Base-by-base conservation (phyloP, 805 yeast genomes). In the Lipomyces mesembrius region DNA sequence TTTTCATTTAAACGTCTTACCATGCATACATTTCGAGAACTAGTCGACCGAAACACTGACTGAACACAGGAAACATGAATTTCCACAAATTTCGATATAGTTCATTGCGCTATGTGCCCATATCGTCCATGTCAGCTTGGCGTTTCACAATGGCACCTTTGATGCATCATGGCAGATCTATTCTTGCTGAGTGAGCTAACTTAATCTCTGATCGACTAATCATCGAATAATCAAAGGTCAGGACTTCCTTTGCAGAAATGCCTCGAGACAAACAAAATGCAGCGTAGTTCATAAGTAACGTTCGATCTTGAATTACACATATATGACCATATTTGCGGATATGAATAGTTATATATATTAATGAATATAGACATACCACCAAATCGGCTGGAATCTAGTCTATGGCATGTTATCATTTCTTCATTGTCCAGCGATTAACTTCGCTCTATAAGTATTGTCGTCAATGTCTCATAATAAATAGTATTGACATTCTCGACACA, bases 241-340 rank as follows among this genome's bases (percentile, higher is more conserved):
- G 67, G 29, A 64, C 72, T 25, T 57, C 62, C 72, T 25, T 57
- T 17, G 72, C 65, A 6, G 25, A 17, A 11, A 69, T 64, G 46
- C 67, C 67, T 12, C 60, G 27, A 22, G 35, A 32, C n/a, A 68
- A 63, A 25, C 67, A 69, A 22, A 69, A 61, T n/a, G 67, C 59
- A 35, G 61, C 60, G 25, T 66, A 66, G 11, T 39, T 20, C 51
- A 32, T 12, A 2, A 35, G n/a, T 37, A 37, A 37, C 7, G 43
- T 51, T 14, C n/a, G n/a, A n/a, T n/a, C n/a, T n/a, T n/a, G n/a
- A n/a, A n/a, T n/a, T n/a, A n/a, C n/a, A n/a, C n/a, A n/a, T n/a
- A n/a, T n/a, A n/a, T n/a, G n/a, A n/a, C n/a, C n/a, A n/a, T n/a
- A n/a, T n/a, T n/a, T n/a, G n/a, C n/a, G n/a, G n/a, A n/a, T n/a